phyloP scores from a whole-genome alignment of 2,329 filamentous ascomycete genomes.

The Chalaropsis ovoidea region DNA sequence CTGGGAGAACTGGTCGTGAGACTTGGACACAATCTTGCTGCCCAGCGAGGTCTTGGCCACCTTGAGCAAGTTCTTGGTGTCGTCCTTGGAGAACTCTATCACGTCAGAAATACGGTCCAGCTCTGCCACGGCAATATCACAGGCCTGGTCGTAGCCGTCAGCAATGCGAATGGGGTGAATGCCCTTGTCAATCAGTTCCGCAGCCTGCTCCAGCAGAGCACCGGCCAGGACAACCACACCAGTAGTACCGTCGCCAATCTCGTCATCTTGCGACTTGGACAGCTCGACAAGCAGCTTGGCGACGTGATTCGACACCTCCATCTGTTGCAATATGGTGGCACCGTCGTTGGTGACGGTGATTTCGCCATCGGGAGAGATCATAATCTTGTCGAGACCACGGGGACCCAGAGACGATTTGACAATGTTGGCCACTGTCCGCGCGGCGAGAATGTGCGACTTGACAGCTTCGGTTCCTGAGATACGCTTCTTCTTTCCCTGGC shows the following conservation, averaged over 20 bases:
- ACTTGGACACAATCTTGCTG: slow-evolving; percentile 98
- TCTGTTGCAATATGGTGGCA: slow-evolving; percentile 92
- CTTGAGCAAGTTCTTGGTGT: slow-evolving; percentile 80
- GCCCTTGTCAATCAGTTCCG: slow-evolving; percentile 97
- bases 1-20: slow-evolving; percentile 93
- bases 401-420: slow-evolving; percentile 95
- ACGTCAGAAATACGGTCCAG: slow-evolving; percentile 87
- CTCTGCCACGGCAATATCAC: slow-evolving; percentile 88
- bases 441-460: slow-evolving; percentile 95
- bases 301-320: slow-evolving; percentile 98
- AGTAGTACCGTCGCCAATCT: slow-evolving; percentile 96
- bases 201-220: slow-evolving; percentile 88
- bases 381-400: slow-evolving; percentile 94
- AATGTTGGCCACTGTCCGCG: slow-evolving; percentile 90
- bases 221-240: slow-evolving; percentile 94
- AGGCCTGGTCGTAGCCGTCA: slow-evolving; percentile 94
- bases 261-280: slow-evolving; percentile 96
- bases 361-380: slow-evolving; percentile 96
- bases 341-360: slow-evolving; percentile 99
- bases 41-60: slow-evolving; percentile 92
- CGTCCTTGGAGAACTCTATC: slow-evolving; percentile 70
- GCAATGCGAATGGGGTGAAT: slow-evolving; percentile 98
- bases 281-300: slow-evolving; percentile 94
- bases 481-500: slow-evolving; percentile 95
- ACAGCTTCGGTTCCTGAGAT: slow-evolving; percentile 94